Percentiles rank a stretch among this genome's conserved stretches.
Evolutionary conservation across 164 flowering plant genomes (phyloP).

Genomic region (Piper longum): DNA sequence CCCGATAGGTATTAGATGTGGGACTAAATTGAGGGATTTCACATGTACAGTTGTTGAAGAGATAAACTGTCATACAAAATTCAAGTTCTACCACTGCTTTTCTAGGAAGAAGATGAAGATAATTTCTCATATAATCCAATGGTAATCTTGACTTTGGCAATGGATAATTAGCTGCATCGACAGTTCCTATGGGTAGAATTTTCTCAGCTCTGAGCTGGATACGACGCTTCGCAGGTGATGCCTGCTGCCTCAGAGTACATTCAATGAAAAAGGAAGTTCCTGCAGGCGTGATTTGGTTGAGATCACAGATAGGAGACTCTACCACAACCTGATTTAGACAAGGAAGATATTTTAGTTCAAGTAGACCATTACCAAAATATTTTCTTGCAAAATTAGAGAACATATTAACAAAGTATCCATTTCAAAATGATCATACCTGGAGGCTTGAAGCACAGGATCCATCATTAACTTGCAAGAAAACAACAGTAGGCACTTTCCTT

Average conservation of each 20-base stretch:
- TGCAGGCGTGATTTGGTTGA: slow-evolving; percentile 26
- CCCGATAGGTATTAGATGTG: too few relatives aligned
- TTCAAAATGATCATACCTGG: slow-evolving; percentile 34
- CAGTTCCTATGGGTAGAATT: slow-evolving; percentile 58
- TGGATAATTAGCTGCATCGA: slow-evolving; percentile 48
- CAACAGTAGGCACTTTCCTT: slow-evolving; percentile 30
- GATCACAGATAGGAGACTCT: slow-evolving; percentile 36
- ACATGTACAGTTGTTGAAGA: not conserved
- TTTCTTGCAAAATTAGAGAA: not conserved
- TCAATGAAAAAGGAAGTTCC: slow-evolving; percentile 80
- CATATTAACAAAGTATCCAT: not conserved
- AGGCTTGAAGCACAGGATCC: slow-evolving; percentile 67
- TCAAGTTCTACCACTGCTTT: slow-evolving; percentile 52
- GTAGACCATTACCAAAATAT: not conserved
- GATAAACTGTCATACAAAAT: too few relatives aligned
- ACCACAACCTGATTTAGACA: slow-evolving; percentile 43
- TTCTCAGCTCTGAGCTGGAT: slow-evolving; percentile 62
- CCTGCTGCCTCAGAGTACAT: slow-evolving; percentile 40
- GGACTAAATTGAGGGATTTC: too few relatives aligned
- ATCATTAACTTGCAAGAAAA: slow-evolving; percentile 53
- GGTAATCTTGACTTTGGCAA: slow-evolving; percentile 54
- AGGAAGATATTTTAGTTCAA: not conserved
- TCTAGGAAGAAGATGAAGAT: slow-evolving; percentile 59
- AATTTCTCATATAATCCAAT: slow-evolving; percentile 36
- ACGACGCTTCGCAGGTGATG: slow-evolving; percentile 27